Evolutionary conservation across 371 early-diverging fungal genomes (phyloP), one percentile per base, ranked within the genome.

Genomic region (Lichtheimia hyalospora): DNA sequence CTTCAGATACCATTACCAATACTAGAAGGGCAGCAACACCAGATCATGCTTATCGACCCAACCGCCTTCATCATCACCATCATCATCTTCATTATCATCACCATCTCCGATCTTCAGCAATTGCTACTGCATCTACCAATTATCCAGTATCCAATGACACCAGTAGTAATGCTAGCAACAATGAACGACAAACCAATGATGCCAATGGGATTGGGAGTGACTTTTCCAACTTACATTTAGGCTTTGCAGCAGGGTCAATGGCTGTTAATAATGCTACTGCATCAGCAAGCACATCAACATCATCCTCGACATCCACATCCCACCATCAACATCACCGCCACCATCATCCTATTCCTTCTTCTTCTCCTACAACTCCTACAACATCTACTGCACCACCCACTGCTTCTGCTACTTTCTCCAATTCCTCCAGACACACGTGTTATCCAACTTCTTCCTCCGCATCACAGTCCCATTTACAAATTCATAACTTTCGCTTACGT

Each of bases 1-100:
- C 57, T n/a, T 27, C 46, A 53, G 49, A n/a, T 1, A 52, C 40
- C 39, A 18, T 54, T 52, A 54, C 55, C 44, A 62, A 46, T 25
- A 62, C 52, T 39, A 62, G 71, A 54, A 60, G 73, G 28, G 63
- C 75, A 15, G 62, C 75, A n/a, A 69, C 73, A 21, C 73, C 73
- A 16, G 70, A 73, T 52, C 73, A 68, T 23, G 52, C 64, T 21
- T 57, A 58, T 52, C 64, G 52, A 44, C 48, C 15, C 14, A 42
- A 51, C 24, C 61, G 54, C 34, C 25, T 60, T 59, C 52, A 55
- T 50, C 59, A n/a, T n/a, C 51, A 51, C 24, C 61, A 51, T 41
- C 25, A 64, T 59, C 52, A 55, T 50, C 59, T 39, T 43, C 54
- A 15, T 57, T 62, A 15, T 49, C 61, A 58, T 48, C 61, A 39